Conservation (phyloP, 2,329 filamentous ascomycete genomes). For the Aspergillus sp. region DNA sequence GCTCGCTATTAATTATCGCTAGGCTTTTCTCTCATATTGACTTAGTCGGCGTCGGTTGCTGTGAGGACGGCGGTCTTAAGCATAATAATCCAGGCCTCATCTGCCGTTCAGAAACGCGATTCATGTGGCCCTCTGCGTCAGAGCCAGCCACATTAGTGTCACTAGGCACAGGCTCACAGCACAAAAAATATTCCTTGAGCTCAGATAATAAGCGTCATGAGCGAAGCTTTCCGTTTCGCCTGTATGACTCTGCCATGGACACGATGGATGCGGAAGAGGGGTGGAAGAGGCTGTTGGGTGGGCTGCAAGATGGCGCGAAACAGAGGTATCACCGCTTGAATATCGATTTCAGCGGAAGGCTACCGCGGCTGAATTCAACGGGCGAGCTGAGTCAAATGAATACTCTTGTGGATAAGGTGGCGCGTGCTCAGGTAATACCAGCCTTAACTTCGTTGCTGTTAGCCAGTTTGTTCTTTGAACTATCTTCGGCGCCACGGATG, state of each 20-base stretch:
- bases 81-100: not conserved
- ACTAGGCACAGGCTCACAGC: not conserved
- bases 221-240: not conserved
- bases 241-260: not conserved
- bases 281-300: not conserved
- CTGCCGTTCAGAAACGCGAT: not conserved
- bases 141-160: not conserved
- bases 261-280: not conserved
- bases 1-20: too few relatives aligned
- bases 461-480: not conserved
- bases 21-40: too few relatives aligned
- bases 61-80: not conserved
- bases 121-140: not conserved
- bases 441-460: not conserved
- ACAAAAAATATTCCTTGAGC: too few relatives aligned
- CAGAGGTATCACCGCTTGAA: not conserved
- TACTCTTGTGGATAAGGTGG: not conserved
- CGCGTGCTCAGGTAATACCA: not conserved
- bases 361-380: not conserved
- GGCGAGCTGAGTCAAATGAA: not conserved
- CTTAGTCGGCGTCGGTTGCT: not conserved
- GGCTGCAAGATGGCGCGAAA: not conserved
- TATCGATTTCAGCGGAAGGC: not conserved
- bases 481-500: not conserved
- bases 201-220: not conserved